phyloP scores from a whole-genome alignment of 106 monocot genomes.

The Narthecium ossifragum region DNA sequence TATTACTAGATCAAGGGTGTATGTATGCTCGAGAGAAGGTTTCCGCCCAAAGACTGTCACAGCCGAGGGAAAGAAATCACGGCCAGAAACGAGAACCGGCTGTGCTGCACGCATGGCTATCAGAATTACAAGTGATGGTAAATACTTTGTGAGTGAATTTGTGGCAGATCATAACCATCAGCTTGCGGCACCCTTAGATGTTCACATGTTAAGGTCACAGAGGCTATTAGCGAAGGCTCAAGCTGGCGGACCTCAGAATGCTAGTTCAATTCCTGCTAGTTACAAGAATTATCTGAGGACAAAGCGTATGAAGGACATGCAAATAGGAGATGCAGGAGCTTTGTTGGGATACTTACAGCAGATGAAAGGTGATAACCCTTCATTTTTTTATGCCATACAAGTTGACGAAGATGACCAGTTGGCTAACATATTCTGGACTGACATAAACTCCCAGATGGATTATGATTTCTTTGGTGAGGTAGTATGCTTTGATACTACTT shows the following conservation, averaged over 20 bases:
- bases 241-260: constrained; percentile 7
- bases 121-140: constrained; percentile 31
- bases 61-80: constrained; percentile 23
- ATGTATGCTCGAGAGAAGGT: constrained; percentile 54
- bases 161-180: constrained; percentile 45
- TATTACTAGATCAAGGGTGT: constrained; percentile 32
- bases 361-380: constrained; percentile 31
- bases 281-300: constrained; percentile 38
- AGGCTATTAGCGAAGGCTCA: constrained; percentile 22
- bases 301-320: constrained; percentile 20
- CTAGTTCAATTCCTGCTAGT: constrained; percentile 22
- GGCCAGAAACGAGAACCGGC: constrained; percentile 35
- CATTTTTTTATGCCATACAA: constrained; percentile 49
- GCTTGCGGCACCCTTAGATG: constrained; percentile 27
- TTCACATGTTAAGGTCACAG: constrained; percentile 34
- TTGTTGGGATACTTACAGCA: constrained; percentile 39
- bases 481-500: constrained; percentile 44
- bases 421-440: constrained; percentile 44
- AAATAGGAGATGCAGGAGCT: constrained; percentile 31
- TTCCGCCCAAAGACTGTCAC: constrained; percentile 24
- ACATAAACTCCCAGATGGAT: constrained; percentile 27
- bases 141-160: constrained; percentile 40
- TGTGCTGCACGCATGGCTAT: constrained; percentile 53
- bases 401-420: constrained; percentile 48
- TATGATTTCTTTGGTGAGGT: constrained; percentile 47